Base-by-base conservation (phyloP, 805 yeast species). In the Candida yuanshanica region DNA sequence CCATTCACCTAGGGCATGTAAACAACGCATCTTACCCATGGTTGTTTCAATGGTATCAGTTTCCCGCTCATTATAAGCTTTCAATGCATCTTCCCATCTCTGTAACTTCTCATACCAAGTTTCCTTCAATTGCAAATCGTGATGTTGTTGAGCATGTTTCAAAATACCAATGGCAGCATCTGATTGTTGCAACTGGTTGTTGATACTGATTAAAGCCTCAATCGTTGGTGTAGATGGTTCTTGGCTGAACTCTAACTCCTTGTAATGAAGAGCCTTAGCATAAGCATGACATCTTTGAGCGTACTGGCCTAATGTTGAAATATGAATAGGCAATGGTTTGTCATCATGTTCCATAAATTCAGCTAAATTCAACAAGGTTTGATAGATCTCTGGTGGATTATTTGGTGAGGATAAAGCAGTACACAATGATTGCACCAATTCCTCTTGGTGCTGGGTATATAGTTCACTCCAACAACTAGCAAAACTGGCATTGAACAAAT, bases 1-100 rank as follows among this genome's bases (percentile, higher is more conserved):
- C 98, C 99, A 95, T 63, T 93, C 97, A 37, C 99, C 99, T n/a
- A 93, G 68, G 0, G 99, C 99, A 65, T 93, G 97, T 47, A 91
- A 68, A 63, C 98, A 90, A 63, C 98, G 76, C 97, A 93, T 88
- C 57, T 91, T 90, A 66, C 99, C 99, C 90, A 91, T 81, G 5
- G 91, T 84, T 1, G 89, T 82, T 49, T 91, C 98, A 67, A 84
- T 77, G 22, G 88, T 79, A 42, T 81, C 83, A 32, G 63, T 65
- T 51, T 80, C 91, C 55, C 97, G 74, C 52, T 81, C 86, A 49
- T 82, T 81, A 59, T 93, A 93, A 0, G 97, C 96, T 36, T 77
- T 75, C 46, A 93, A 68, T 0, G 99, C 99, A 63, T 93, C 99
- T 51, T 91, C 98, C 99, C 99, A 93, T 47, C 98, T 71, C 56